These are phyloP conservation scores for Magnolia sinica DNA, from an alignment of 164 flowering plant species.

Conservation along the genomic window DNA sequence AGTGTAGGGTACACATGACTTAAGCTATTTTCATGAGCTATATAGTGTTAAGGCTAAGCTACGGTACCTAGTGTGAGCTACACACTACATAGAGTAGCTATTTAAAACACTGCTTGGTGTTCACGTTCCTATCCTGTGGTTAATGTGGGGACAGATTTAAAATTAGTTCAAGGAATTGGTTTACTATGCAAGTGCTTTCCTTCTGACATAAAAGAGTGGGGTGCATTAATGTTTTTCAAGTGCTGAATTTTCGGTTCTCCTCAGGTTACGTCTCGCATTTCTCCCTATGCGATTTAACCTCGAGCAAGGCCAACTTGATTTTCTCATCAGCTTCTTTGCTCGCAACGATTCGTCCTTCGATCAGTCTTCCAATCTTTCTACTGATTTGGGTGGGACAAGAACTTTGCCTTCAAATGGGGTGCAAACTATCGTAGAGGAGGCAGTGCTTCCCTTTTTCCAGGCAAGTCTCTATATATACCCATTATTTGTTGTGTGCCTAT, in stretches of 20 bases:
- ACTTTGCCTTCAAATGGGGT: constrained; percentile 24
- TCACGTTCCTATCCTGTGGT: too few species aligned
- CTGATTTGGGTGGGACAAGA: constrained; percentile 36
- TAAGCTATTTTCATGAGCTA: too few species aligned
- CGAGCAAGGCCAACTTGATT: constrained; percentile 94
- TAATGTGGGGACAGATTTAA: too few species aligned
- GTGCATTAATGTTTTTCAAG: not conserved
- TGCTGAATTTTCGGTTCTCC: constrained; percentile 2
- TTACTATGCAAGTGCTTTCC: too few species aligned
- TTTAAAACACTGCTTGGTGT: too few species aligned
- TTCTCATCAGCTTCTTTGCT: constrained; percentile 74
- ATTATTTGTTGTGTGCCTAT: not conserved
- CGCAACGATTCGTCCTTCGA: constrained; percentile 31
- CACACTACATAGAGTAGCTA: too few species aligned
- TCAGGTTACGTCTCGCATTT: constrained; percentile 67
- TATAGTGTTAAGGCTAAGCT: too few species aligned
- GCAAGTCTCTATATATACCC: constrained; percentile 33
- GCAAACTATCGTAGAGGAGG: constrained; percentile 57
- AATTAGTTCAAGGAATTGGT: too few species aligned
- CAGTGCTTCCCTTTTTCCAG: constrained; percentile 97
- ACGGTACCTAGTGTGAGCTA: too few species aligned
- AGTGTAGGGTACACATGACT: too few species aligned
- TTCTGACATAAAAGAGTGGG: too few species aligned
- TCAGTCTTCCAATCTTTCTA: constrained; percentile 30
- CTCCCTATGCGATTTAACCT: constrained; percentile 85